Percentiles rank a stretch among this genome's conserved stretches.
Conservation (phyloP, 2,329 filamentous ascomycete genomes). For the Neocucurbitaria cava region DNA sequence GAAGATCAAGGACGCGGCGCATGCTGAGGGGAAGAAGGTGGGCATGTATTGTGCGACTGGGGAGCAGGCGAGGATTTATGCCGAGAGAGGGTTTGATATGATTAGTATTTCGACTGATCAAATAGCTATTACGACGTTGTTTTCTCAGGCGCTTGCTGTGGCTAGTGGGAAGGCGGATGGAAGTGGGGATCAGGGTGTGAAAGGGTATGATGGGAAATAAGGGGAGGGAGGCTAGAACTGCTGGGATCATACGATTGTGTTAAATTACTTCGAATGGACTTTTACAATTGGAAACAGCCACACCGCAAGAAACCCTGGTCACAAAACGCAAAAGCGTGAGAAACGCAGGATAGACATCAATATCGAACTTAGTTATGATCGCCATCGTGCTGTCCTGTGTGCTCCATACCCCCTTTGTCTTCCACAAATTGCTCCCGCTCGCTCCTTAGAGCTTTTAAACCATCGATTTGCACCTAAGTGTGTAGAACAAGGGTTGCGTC, state of each 20-base stretch:
- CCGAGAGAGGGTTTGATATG: slow-evolving; percentile 63
- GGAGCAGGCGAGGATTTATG: slow-evolving; percentile 59
- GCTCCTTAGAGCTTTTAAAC: neutral
- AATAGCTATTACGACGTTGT: slow-evolving; percentile 52
- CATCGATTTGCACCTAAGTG: neutral
- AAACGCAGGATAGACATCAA: neutral
- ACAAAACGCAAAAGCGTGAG: neutral
- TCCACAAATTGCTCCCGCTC: neutral
- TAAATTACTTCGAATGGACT: too few species aligned
- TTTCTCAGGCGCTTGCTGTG: slow-evolving; percentile 43
- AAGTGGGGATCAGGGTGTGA: slow-evolving; percentile 18
- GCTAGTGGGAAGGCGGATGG: slow-evolving; percentile 37
- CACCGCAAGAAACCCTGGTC: neutral
- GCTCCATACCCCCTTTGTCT: neutral
- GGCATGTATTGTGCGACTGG: slow-evolving; percentile 63
- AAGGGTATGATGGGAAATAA: slow-evolving; percentile 31
- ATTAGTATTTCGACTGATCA: slow-evolving; percentile 56
- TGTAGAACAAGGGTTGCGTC: neutral
- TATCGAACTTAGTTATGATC: neutral
- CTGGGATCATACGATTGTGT: neutral
- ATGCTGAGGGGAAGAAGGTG: slow-evolving; percentile 60
- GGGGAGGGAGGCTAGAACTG: neutral
- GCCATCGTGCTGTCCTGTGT: neutral
- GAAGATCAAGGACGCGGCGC: slow-evolving; percentile 59
- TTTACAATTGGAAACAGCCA: neutral